phyloP scores from a whole-genome alignment of 805 yeast genomes.

The Nakazawaea siamensis region DNA sequence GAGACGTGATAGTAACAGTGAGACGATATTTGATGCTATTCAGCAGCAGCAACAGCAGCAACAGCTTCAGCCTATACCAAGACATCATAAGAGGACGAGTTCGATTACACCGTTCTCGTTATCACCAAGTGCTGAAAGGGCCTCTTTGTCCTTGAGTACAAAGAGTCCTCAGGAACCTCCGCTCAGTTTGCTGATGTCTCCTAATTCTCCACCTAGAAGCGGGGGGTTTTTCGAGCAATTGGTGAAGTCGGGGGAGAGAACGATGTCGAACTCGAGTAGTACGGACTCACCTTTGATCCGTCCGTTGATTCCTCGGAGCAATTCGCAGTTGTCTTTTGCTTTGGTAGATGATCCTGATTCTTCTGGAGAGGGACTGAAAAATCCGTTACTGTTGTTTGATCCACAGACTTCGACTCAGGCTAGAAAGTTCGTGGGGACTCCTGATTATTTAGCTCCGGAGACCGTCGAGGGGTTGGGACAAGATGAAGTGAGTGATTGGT shows the following conservation, averaged over 20 bases:
- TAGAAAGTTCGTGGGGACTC: conserved; percentile 87
- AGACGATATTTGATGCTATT: no score
- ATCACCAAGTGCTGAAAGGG: conserved; percentile 29
- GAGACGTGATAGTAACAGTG: conserved; percentile 26
- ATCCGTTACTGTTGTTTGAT: conserved; percentile 57
- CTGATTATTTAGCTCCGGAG: conserved; percentile 96
- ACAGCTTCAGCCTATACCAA: no score
- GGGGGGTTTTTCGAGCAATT: conserved; percentile 22
- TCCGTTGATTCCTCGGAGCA: conserved; percentile 38
- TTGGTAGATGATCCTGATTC: conserved; percentile 38
- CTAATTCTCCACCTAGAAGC: conserved; percentile 15
- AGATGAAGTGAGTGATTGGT: conserved; percentile 90
- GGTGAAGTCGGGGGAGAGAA: conserved; percentile 11
- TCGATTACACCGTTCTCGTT: conserved; percentile 37
- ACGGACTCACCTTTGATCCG: conserved; percentile 40
- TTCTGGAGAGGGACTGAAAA: conserved; percentile 19
- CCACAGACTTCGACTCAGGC: conserved; percentile 51
- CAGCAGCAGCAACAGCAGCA: no score
- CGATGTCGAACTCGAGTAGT: conserved; percentile 29
- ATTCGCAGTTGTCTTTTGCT: conserved; percentile 52
- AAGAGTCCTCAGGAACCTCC: conserved; percentile 1
- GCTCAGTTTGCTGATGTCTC: no score
- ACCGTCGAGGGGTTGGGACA: conserved; percentile 82
- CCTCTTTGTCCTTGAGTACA: conserved; percentile 4
- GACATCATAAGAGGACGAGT: conserved; percentile 22